A percentile compares a stretch with the other conserved stretches of the same genome.
phyloP scores from a whole-genome alignment of 1,284 basidiomycete species.

The Entoloma clypeatum region DNA sequence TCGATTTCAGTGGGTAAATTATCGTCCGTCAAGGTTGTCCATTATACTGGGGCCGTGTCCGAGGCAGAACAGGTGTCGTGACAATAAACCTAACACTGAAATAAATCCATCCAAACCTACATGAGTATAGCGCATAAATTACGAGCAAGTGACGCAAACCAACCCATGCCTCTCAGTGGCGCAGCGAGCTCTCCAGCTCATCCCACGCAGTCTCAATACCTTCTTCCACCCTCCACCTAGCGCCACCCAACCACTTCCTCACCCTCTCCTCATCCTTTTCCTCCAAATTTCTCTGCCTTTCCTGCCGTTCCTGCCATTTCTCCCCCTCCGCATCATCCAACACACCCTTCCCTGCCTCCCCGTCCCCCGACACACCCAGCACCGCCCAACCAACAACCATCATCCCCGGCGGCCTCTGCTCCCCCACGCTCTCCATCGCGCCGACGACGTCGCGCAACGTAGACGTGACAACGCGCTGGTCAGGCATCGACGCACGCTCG shows the following conservation, averaged over 20 bases:
- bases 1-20: too few species aligned
- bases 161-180: too few species aligned
- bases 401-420: slow-evolving; percentile 94
- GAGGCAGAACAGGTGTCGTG: too few species aligned
- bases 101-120: too few species aligned
- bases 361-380: slow-evolving; percentile 53
- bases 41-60: too few species aligned
- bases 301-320: too few species aligned
- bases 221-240: slow-evolving; percentile 56
- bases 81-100: too few species aligned
- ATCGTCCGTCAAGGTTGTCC: too few species aligned
- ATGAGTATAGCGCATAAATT: too few species aligned
- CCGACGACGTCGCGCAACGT: slow-evolving; percentile 72
- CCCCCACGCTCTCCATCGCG: slow-evolving; percentile 73
- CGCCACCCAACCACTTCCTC: slow-evolving; percentile 50
- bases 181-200: too few species aligned
- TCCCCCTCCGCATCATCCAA: slow-evolving; percentile 47
- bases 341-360: slow-evolving; percentile 49
- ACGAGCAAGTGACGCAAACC: too few species aligned
- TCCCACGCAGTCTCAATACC: slow-evolving; percentile 57
- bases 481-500: slow-evolving; percentile 88
- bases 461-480: slow-evolving; percentile 83
- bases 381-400: slow-evolving; percentile 94
- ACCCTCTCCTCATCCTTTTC: slow-evolving; percentile 49
- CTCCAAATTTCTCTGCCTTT: too few species aligned